Evolutionary conservation across 495 filamentous ascomycete species (phyloP).

Genomic region (Clohesyomyces aquaticus): DNA sequence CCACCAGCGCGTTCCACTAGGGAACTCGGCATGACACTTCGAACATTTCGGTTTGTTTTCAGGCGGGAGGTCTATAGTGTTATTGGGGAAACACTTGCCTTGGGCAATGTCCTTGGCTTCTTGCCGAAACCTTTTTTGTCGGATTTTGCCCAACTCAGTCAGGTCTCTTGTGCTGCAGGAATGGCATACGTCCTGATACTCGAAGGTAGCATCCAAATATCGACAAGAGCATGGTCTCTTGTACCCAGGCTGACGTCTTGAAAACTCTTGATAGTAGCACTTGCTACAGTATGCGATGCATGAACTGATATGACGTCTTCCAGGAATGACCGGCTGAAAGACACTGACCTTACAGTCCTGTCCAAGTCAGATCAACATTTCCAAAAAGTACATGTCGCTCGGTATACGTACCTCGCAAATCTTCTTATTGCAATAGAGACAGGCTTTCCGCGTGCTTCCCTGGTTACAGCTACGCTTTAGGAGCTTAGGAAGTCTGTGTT

Average conservation of each 20-base stretch:
- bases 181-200: slow-evolving; percentile 17
- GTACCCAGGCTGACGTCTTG: background rate
- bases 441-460: slow-evolving; percentile 17
- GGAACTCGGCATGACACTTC: slow-evolving; percentile 21
- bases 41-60: slow-evolving; percentile 26
- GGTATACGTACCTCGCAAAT: slow-evolving; percentile 29
- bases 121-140: slow-evolving; percentile 24
- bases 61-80: slow-evolving; percentile 1
- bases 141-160: slow-evolving; percentile 1
- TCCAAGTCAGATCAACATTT: background rate
- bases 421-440: slow-evolving; percentile 38
- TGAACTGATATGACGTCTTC: slow-evolving; percentile 16
- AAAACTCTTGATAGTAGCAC: slow-evolving; percentile 28
- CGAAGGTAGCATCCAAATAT: background rate
- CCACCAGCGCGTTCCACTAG: slow-evolving; percentile 31
- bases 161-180: slow-evolving; percentile 12
- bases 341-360: slow-evolving; percentile 14
- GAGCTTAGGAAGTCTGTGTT: slow-evolving; percentile 28
- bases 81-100: too few relatives aligned
- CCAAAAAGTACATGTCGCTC: background rate
- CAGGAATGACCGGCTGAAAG: slow-evolving; percentile 16
- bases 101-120: slow-evolving; percentile 26
- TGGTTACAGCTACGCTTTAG: slow-evolving; percentile 18
- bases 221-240: slow-evolving; percentile 26
- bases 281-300: slow-evolving; percentile 27